Conservation (phyloP, 129 eudicot species). For the Centella asiatica region DNA sequence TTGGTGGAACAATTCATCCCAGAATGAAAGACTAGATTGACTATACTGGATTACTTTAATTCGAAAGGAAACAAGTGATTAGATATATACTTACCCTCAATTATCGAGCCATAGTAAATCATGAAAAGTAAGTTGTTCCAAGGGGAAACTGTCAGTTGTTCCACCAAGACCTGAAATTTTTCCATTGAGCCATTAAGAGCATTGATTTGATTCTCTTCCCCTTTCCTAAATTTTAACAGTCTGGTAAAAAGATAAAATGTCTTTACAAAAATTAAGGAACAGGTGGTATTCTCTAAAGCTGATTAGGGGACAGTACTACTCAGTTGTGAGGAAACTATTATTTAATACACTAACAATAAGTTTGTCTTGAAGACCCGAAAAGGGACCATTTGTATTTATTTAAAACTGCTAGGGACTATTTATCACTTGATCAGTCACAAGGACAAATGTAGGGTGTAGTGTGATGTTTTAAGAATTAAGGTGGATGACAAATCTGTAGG, state of each 20-base stretch:
- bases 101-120: constrained; percentile 77
- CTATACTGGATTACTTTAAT: background rate
- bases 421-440: too few species aligned
- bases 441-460: too few species aligned
- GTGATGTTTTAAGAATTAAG: too few species aligned
- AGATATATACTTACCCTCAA: constrained; percentile 57
- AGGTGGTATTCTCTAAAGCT: too few species aligned
- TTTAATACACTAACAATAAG: too few species aligned
- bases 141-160: constrained; percentile 82
- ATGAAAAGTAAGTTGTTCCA: constrained; percentile 84
- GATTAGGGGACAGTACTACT: too few species aligned
- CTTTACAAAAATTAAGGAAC: background rate
- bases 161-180: constrained; percentile 75
- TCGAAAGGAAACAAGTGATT: background rate
- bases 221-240: background rate
- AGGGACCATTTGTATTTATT: too few species aligned
- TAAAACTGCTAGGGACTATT: too few species aligned
- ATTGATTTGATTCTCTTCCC: background rate
- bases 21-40: background rate
- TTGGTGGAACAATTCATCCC: background rate
- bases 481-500: too few species aligned
- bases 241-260: background rate
- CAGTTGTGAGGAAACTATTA: too few species aligned
- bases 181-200: constrained; percentile 2
- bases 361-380: too few species aligned